phyloP scores from a whole-genome alignment of 352 stramenopile species.

The Pythium utonaiense region DNA sequence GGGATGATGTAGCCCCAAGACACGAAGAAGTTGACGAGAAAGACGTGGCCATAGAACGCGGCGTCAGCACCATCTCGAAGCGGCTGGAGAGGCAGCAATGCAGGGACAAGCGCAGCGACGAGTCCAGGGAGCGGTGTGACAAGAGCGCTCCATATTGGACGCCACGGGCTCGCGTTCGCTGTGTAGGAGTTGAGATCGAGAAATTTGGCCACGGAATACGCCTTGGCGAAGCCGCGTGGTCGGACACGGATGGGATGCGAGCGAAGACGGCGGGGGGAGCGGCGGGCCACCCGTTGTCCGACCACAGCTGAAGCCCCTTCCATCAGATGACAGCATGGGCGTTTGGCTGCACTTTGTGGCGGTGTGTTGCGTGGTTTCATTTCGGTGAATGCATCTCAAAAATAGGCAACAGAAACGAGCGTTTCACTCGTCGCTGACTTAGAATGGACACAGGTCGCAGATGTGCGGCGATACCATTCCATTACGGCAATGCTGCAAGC shows the following conservation, averaged over 20 bases:
- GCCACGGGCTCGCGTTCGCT: neutral
- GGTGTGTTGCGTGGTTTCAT: too few relatives aligned
- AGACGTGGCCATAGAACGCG: constrained; percentile 2
- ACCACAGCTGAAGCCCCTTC: too few relatives aligned
- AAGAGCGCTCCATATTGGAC: neutral
- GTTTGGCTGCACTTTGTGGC: too few relatives aligned
- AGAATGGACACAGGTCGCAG: too few relatives aligned
- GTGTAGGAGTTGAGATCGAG: constrained; percentile 17
- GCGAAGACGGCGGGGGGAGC: neutral
- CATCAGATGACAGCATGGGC: too few relatives aligned
- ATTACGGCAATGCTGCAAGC: too few relatives aligned
- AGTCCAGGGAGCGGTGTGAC: constrained; percentile 17
- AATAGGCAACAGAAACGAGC: too few relatives aligned
- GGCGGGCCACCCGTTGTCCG: too few relatives aligned
- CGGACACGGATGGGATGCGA: neutral
- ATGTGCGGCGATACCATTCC: too few relatives aligned
- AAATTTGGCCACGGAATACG: constrained; percentile 18
- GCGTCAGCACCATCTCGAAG: constrained; percentile 3
- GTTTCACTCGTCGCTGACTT: too few relatives aligned
- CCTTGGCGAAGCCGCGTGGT: neutral
- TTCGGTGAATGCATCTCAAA: too few relatives aligned
- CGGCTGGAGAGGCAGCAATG: constrained; percentile 6
- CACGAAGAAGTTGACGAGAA: neutral
- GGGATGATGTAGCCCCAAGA: neutral
- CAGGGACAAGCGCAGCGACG: constrained; percentile 7